These are phyloP conservation scores for Dianthus caryophyllus DNA, from an alignment of 148 eudicot species.

Conservation along the genomic window DNA sequence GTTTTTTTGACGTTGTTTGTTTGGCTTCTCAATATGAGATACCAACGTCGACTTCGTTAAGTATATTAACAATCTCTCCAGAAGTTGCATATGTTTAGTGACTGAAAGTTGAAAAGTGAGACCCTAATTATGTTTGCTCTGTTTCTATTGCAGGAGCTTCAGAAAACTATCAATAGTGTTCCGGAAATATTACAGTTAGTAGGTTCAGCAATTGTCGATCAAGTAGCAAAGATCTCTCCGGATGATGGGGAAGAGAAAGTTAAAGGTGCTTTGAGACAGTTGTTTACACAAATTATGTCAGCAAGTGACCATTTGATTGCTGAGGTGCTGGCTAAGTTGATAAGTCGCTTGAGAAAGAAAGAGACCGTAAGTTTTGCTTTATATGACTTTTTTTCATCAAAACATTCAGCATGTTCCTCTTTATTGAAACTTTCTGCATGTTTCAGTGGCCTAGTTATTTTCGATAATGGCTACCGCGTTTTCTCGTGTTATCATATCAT, in stretches of 20 bases:
- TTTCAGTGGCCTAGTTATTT: too few relatives aligned
- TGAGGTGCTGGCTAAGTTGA: conserved; percentile 48
- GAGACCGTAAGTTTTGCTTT: conserved; percentile 33
- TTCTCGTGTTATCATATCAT: background rate
- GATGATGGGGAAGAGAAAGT: conserved; percentile 46
- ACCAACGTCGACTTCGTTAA: background rate
- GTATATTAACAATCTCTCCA: background rate
- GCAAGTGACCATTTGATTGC: conserved; percentile 55
- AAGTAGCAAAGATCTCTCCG: conserved; percentile 35
- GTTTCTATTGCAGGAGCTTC: conserved; percentile 53
- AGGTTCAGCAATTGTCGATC: conserved; percentile 48
- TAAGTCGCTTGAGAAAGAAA: conserved; percentile 50
- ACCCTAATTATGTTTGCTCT: conserved; percentile 11
- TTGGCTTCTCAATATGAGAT: background rate
- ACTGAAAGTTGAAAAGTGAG: background rate
- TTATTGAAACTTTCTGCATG: too few relatives aligned
- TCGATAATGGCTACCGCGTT: too few relatives aligned
- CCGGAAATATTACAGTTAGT: conserved; percentile 78
- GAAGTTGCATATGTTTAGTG: background rate
- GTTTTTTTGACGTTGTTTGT: background rate
- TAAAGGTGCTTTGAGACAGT: conserved; percentile 45
- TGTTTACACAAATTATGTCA: conserved; percentile 78
- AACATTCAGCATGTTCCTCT: too few relatives aligned
- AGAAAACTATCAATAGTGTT: conserved; percentile 52
- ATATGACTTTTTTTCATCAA: background rate